Evolutionary conservation across 2,329 filamentous ascomycete genomes (phyloP).

Genomic region (Chaetomium sp.): DNA sequence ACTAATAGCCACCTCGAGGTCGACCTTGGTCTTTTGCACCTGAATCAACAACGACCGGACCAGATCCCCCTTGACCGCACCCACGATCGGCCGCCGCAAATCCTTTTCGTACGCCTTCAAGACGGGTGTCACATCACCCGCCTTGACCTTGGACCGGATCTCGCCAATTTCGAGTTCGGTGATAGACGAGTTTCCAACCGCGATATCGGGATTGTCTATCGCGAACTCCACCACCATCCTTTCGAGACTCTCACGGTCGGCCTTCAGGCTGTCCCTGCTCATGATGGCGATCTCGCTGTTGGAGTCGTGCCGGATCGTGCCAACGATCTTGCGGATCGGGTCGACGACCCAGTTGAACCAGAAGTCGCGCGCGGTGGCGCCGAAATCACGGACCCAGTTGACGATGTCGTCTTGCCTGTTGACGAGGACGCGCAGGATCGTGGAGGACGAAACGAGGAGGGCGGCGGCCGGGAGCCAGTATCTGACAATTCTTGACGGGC

Average conservation of each 20-base stretch:
- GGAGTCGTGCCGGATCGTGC: slow-evolving; percentile 90
- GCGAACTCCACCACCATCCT: slow-evolving; percentile 99
- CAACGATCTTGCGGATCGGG: slow-evolving; percentile 77
- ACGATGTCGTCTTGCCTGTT: slow-evolving; percentile 76
- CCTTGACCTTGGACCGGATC: slow-evolving; percentile 77
- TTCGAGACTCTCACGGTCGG: slow-evolving; percentile 88
- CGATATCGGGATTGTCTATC: slow-evolving; percentile 71
- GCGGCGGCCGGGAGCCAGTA: slow-evolving; percentile 83
- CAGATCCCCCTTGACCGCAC: slow-evolving; percentile 82
- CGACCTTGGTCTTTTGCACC: slow-evolving; percentile 98
- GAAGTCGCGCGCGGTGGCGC: slow-evolving; percentile 80
- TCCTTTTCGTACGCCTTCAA: slow-evolving; percentile 90
- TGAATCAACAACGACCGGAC: slow-evolving; percentile 91
- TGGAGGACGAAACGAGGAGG: slow-evolving; percentile 80
- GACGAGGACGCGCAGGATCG: slow-evolving; percentile 76
- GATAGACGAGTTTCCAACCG: slow-evolving; percentile 53
- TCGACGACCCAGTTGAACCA: slow-evolving; percentile 97
- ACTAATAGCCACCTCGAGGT: slow-evolving; percentile 92
- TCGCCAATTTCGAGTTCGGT: slow-evolving; percentile 70
- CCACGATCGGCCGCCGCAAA: slow-evolving; percentile 76
- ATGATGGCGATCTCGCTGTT: slow-evolving; percentile 95
- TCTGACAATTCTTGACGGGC: slow-evolving; percentile 72
- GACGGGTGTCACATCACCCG: slow-evolving; percentile 92
- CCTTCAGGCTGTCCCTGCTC: slow-evolving; percentile 87
- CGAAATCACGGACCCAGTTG: slow-evolving; percentile 78